Evolutionary conservation across 2,329 filamentous ascomycete genomes (phyloP), one percentile per base, ranked within the genome.

Genomic region (Fusarium cyanostomum): DNA sequence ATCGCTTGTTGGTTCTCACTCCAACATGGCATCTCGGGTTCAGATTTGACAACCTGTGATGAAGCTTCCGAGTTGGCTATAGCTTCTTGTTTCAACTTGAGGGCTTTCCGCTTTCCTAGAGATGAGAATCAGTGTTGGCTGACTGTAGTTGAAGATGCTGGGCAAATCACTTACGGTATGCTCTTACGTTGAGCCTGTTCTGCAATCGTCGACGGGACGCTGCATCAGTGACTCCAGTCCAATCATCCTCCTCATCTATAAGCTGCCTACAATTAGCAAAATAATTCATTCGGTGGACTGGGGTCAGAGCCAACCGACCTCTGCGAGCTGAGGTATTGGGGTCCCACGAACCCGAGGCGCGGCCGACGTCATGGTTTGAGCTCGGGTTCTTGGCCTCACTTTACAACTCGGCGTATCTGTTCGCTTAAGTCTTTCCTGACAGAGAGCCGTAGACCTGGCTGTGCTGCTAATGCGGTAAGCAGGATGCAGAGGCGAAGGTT

Each of bases 141-240:
- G 21, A 21, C 21, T 21, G 21, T 2, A 1, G 5, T 9, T 6
- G 2, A n/a, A 4, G 12, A 12, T 2, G 3, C 5, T 10, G 0
- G 1, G 2, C 3, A 5, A 1, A 3, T 0, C 6, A 24, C 57
- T 16, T 5, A 59, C 59, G 35, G 10, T 81, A 80, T 66, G 79
- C 79, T 56, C 80, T 78, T 66, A 76, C 78, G 46, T 81, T 81
- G 21, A 81, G 74, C 71, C 80, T 76, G 56, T 76, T 82, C 71
- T 82, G 80, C 58, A 73, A 73, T 53, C 74, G 67, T 60, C 80
- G 74, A 21, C 80, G 75, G 58, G 73, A 73, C 60, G 73, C 76
- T 3, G 76, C 74, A 73, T 81, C 75, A 13, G 64, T 80, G 21
- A 71, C 76, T 4, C 80, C 80, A 33, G 79, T 81, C 79, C 80